Percentiles rank a stretch among this genome's conserved stretches.
These are phyloP conservation scores for Dichotomopilus funicola DNA, from an alignment of 2,329 filamentous ascomycete genomes.

Conservation along the genomic window DNA sequence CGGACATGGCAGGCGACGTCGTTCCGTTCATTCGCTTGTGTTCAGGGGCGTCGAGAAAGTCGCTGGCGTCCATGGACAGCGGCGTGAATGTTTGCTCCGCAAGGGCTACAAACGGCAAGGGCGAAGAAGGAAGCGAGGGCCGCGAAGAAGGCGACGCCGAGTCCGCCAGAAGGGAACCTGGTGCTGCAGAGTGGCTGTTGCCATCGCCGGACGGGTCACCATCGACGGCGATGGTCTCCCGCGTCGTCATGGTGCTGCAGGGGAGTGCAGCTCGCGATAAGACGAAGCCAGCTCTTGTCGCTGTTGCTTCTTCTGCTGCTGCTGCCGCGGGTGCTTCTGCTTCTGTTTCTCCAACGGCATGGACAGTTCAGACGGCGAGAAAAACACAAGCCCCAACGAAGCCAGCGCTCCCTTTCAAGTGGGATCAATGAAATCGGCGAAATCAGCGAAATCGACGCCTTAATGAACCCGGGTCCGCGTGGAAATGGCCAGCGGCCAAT, in stretches of 20 bases:
- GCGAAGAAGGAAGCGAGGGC: constrained; percentile 18
- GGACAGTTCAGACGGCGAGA: background rate
- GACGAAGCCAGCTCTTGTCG: background rate
- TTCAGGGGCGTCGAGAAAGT: constrained; percentile 9
- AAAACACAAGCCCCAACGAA: too few species aligned
- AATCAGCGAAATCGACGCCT: too few species aligned
- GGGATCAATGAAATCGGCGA: background rate
- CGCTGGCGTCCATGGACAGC: constrained; percentile 28
- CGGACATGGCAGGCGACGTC: constrained; percentile 2
- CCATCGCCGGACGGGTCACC: constrained; percentile 14
- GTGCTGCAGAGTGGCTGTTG: constrained; percentile 12
- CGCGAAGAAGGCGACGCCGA: constrained; percentile 17
- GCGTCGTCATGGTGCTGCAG: constrained; percentile 16
- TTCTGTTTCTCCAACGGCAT: background rate
- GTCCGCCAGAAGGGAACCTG: background rate
- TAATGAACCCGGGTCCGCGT: background rate
- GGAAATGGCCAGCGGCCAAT: constrained; percentile 7
- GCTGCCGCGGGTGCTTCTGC: background rate
- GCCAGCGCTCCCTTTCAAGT: background rate
- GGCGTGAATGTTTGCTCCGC: constrained; percentile 27
- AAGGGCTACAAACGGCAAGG: constrained; percentile 22
- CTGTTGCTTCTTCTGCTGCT: too few species aligned
- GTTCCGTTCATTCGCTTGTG: background rate
- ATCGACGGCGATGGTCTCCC: constrained; percentile 13
- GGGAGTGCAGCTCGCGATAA: constrained; percentile 3